Percentiles rank a stretch among this genome's conserved stretches.
Conservation (phyloP, 352 stramenopile genomes). For the Phytopythium kandeliae region DNA sequence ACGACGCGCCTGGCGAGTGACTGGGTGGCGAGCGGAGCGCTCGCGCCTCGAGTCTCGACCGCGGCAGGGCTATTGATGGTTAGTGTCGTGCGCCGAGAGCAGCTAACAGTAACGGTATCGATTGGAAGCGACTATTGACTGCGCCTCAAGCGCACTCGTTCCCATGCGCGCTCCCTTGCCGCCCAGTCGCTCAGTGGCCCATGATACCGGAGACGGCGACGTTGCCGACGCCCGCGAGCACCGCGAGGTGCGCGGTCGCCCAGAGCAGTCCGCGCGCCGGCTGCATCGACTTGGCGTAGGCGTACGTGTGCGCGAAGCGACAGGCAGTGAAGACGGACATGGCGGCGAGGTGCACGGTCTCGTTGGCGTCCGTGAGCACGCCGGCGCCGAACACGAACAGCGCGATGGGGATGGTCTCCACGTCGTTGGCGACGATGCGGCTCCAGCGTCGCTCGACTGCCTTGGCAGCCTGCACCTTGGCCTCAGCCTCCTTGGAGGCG, state of each 20-base stretch:
- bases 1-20: slow-evolving; percentile 46
- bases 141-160: not conserved
- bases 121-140: not conserved
- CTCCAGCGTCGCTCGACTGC: slow-evolving; percentile 34
- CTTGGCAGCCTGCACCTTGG: slow-evolving; percentile 11
- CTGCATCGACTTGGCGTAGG: slow-evolving; percentile 36
- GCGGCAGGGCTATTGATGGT: no score
- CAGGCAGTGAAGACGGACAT: slow-evolving; percentile 27
- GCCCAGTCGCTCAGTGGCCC: not conserved
- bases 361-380: slow-evolving; percentile 18
- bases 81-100: not conserved
- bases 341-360: slow-evolving; percentile 12
- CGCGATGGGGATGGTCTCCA: slow-evolving; percentile 42
- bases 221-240: slow-evolving; percentile 15
- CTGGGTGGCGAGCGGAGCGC: no score
- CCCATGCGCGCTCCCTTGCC: no score
- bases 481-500: slow-evolving; percentile 5
- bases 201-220: slow-evolving; percentile 15
- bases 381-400: slow-evolving; percentile 31
- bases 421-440: slow-evolving; percentile 44
- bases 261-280: slow-evolving; percentile 27
- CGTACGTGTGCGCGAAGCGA: slow-evolving; percentile 30
- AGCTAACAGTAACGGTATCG: not conserved
- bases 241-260: slow-evolving; percentile 6
- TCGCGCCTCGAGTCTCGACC: no score